These are phyloP conservation scores for Pugionium dolabratum DNA, from an alignment of 345 rosid species.

Conservation along the genomic window DNA sequence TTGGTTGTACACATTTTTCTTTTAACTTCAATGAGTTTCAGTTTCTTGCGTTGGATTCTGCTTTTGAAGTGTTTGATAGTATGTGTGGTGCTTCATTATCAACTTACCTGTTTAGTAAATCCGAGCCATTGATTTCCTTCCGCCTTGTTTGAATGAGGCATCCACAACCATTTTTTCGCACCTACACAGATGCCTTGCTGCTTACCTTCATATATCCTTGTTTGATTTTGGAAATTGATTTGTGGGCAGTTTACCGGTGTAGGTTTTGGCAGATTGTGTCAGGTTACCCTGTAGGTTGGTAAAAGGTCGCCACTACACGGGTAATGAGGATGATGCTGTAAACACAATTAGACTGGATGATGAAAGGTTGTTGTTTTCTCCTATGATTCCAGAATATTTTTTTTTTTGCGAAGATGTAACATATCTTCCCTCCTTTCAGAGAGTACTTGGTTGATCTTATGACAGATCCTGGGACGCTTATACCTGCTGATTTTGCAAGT, in stretches of 20 bases:
- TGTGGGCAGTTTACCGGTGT: constrained; percentile 37
- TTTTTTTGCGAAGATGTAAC: constrained; percentile 33
- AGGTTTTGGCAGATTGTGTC: constrained; percentile 91
- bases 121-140: constrained; percentile 24
- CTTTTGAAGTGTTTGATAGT: constrained; percentile 14
- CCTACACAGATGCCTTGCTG: constrained; percentile 19
- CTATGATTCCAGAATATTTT: constrained; percentile 21
- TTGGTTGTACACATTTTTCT: background rate
- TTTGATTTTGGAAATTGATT: constrained; percentile 18
- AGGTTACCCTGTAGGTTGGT: constrained; percentile 89
- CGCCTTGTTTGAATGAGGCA: constrained; percentile 17
- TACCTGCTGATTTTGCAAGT: constrained; percentile 83
- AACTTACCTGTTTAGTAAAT: background rate
- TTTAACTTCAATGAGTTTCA: constrained; percentile 1
- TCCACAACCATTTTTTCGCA: constrained; percentile 5
- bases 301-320: constrained; percentile 98
- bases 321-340: constrained; percentile 96
- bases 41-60: constrained; percentile 7
- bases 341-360: constrained; percentile 83
- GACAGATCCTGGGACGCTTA: constrained; percentile 99
- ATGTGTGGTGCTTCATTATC: constrained; percentile 5
- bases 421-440: constrained; percentile 51
- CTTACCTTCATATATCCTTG: constrained; percentile 14
- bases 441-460: constrained; percentile 99
- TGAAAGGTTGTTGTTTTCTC: constrained; percentile 66